These are phyloP conservation scores for Tetracladium marchalianum DNA, from an alignment of 495 filamentous ascomycete species.

Conservation along the genomic window DNA sequence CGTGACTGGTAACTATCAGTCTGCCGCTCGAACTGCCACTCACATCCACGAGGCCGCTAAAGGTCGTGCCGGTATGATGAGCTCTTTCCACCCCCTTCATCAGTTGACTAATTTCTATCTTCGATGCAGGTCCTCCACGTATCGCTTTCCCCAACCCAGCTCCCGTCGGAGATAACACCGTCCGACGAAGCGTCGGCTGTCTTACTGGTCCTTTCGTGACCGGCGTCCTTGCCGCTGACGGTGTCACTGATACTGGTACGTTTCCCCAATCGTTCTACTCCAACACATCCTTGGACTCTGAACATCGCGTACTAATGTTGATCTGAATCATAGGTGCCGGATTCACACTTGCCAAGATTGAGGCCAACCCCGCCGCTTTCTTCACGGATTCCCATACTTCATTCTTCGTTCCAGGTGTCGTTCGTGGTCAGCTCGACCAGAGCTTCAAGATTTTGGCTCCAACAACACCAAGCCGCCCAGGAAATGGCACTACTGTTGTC, in stretches of 20 bases:
- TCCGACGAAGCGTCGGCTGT: slow-evolving; percentile 24
- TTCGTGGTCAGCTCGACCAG: neutral
- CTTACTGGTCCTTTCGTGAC: slow-evolving; percentile 28
- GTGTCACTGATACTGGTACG: neutral
- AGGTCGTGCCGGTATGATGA: slow-evolving; percentile 8
- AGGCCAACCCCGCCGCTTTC: neutral
- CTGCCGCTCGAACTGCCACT: slow-evolving; percentile 25
- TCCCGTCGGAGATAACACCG: slow-evolving; percentile 7
- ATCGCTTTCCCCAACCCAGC: slow-evolving; percentile 31
- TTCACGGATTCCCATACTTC: neutral
- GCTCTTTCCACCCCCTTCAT: slow-evolving; percentile 14
- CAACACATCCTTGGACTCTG: too few species aligned
- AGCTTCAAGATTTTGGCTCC: neutral
- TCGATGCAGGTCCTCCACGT: slow-evolving; percentile 14
- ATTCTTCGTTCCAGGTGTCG: neutral
- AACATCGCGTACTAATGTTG: too few species aligned
- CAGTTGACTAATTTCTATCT: neutral
- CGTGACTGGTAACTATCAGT: slow-evolving; percentile 25
- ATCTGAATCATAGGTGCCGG: neutral
- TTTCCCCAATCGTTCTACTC: too few species aligned
- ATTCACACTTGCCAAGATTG: neutral
- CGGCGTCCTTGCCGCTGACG: slow-evolving; percentile 21
- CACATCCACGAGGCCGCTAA: slow-evolving; percentile 28
- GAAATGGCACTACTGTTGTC: too few species aligned
- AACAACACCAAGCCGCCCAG: too few species aligned